phyloP scores from a whole-genome alignment of 169 alveolate genomes.

The Amoebophrya sp. region DNA sequence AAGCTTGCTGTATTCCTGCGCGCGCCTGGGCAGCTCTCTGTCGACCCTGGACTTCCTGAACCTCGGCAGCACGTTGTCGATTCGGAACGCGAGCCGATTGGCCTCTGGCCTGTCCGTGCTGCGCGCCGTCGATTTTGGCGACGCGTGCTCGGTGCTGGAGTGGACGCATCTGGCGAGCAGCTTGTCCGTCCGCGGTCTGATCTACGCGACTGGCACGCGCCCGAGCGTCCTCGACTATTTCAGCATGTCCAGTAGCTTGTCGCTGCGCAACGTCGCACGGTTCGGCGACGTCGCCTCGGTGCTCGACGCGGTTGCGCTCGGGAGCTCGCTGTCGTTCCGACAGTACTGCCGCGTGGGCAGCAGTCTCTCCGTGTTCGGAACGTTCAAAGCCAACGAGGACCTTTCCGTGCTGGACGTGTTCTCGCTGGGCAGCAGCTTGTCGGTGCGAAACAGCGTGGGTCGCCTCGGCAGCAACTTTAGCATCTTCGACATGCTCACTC shows the following conservation, averaged over 20 bases:
- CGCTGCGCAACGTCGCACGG: background rate
- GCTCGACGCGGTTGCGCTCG: background rate
- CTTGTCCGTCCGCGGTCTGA: background rate
- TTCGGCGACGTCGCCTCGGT: background rate
- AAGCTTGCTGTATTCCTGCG: background rate
- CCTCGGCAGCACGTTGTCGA: background rate
- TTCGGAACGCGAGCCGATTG: background rate
- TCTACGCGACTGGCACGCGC: background rate
- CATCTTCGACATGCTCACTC: background rate
- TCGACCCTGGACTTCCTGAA: background rate
- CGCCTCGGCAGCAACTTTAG: background rate
- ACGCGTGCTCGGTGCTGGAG: background rate
- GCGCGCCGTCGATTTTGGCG: background rate
- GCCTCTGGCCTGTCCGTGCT: constrained; percentile 4
- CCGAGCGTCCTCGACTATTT: background rate
- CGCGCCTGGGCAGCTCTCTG: constrained; percentile 19
- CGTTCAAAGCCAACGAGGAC: too few species aligned
- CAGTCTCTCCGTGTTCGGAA: background rate
- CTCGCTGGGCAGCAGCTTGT: constrained; percentile 25
- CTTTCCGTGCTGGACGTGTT: background rate
- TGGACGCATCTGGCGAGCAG: background rate
- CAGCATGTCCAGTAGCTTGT: background rate
- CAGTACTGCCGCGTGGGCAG: background rate
- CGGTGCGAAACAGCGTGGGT: background rate
- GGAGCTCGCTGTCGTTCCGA: background rate